Evolutionary conservation across 2,329 filamentous ascomycete genomes (phyloP).

Genomic region (Claviceps arundinis): DNA sequence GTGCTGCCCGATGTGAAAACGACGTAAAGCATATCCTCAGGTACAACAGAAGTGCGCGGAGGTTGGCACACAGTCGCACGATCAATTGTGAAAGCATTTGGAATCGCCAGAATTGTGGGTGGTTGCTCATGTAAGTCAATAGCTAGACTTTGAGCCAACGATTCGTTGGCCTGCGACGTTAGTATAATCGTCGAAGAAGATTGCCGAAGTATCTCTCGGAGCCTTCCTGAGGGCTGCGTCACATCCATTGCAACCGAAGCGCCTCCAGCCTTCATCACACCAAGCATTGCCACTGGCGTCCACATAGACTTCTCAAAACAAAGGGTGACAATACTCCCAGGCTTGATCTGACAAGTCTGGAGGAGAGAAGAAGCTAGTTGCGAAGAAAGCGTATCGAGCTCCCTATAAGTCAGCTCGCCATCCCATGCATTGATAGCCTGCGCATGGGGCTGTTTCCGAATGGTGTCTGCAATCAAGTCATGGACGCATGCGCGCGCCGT

Average conservation of each 20-base stretch:
- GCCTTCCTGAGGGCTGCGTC: constrained; percentile 30
- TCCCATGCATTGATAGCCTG: constrained; percentile 38
- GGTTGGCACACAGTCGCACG: too few relatives aligned
- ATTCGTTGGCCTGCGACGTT: background rate
- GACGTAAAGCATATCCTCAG: background rate
- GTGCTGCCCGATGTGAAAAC: constrained; percentile 1
- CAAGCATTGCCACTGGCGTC: constrained; percentile 31
- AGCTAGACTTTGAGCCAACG: background rate
- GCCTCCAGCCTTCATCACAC: constrained; percentile 32
- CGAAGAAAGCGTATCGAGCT: constrained; percentile 30
- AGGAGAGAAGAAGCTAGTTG: constrained; percentile 26
- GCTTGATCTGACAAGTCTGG: constrained; percentile 18
- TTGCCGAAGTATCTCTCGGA: constrained; percentile 31
- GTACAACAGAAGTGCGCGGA: background rate
- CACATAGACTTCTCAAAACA: constrained; percentile 37
- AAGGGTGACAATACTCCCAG: constrained; percentile 31
- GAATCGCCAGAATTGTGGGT: background rate
- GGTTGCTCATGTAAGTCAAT: background rate
- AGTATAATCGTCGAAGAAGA: background rate
- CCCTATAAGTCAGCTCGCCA: constrained; percentile 31
- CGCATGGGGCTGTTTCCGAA: constrained; percentile 21
- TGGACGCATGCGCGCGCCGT: constrained; percentile 31
- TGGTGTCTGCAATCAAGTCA: constrained; percentile 29
- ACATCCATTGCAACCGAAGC: constrained; percentile 34
- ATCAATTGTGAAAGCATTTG: too few relatives aligned